A percentile compares a stretch with the other conserved stretches of the same genome.
These are phyloP conservation scores for Stephanocyclus meneghinianus DNA, from an alignment of 352 stramenopile species.

Conservation along the genomic window DNA sequence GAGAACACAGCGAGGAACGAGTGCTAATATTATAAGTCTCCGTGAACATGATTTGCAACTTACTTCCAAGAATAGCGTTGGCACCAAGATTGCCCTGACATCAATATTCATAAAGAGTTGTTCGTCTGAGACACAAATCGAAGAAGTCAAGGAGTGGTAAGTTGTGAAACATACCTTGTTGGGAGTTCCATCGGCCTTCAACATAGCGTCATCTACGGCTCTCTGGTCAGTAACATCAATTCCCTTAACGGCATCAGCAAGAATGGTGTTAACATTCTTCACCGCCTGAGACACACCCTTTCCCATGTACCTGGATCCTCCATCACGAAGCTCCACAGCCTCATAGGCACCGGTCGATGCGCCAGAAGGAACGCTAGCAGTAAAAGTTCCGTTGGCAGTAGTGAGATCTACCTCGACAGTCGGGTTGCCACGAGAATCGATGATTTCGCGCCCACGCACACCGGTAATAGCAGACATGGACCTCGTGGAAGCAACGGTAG, in stretches of 20 bases:
- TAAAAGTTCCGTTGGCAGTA: conserved; percentile 85
- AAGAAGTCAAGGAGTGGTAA: not conserved
- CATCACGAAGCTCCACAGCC: conserved; percentile 91
- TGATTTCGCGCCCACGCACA: conserved; percentile 95
- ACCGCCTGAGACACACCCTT: conserved; percentile 98
- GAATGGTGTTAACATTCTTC: conserved; percentile 96
- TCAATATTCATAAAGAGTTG: not conserved
- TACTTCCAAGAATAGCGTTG: conserved; percentile 96
- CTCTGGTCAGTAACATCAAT: conserved; percentile 95
- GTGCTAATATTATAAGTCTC: not conserved
- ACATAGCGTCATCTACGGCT: conserved; percentile 95
- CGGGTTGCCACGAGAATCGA: conserved; percentile 97
- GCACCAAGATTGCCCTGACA: conserved; percentile 90
- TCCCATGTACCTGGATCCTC: conserved; percentile 94
- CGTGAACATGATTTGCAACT: conserved; percentile 19
- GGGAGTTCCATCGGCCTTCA: conserved; percentile 95
- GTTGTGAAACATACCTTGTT: conserved; percentile 87
- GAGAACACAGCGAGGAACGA: not conserved
- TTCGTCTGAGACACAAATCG: not conserved
- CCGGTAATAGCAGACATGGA: conserved; percentile 76
- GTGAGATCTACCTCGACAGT: conserved; percentile 96
- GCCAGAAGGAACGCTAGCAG: conserved; percentile 92
- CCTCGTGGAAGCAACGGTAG: conserved; percentile 41
- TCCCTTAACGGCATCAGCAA: conserved; percentile 92
- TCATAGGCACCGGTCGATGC: conserved; percentile 96